Evolutionary conservation across 1,284 basidiomycete genomes (phyloP), one percentile per base, ranked within the genome.

Genomic region (Sporisorium graminicola): DNA sequence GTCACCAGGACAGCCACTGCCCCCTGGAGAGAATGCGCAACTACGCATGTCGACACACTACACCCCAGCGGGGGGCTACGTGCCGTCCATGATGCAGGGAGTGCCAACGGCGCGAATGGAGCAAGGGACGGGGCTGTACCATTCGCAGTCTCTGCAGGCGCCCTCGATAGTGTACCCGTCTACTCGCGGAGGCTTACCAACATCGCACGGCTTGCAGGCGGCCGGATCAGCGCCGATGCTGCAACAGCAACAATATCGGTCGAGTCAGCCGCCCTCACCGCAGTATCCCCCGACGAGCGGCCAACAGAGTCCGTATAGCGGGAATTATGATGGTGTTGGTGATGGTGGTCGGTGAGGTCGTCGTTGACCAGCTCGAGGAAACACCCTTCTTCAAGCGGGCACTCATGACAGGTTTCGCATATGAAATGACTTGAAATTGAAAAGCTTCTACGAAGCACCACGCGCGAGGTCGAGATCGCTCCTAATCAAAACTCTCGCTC

Each of bases 1-100:
- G 10, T 46, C 43, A 22, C 43, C 35, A n/a, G 59, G 43, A 49
- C 35, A 44, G 26, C 35, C 31, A 7, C 22, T 29, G 5, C 27
- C 43, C 0, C 12, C 43, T 27, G 29, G 58, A 44, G 55, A 54
- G 35, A 33, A 52, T 0, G 42, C 53, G 35, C 61, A 70, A 33
- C 40, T 60, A 64, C 67, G 61, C 47, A 43, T 70, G 61, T 57
- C 67, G 52, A 70, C 49, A 20, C 42, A 54, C 2, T 70, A 60
- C 52, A 60, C 52, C 20, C 46, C 27, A 3, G 46, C 56, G n/a
- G 40, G 26, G 29, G 29, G 29, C 14, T 52, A 59, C 26, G 60
- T 46, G 5, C 18, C 59, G 13, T 12, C 55, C 26, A 26, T 53
- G 44, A 50, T 55, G 59, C 54, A 52, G 12, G 46, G 31, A 14